Conservation (phyloP, 352 stramenopile genomes). For the Pythium sukuiense region DNA sequence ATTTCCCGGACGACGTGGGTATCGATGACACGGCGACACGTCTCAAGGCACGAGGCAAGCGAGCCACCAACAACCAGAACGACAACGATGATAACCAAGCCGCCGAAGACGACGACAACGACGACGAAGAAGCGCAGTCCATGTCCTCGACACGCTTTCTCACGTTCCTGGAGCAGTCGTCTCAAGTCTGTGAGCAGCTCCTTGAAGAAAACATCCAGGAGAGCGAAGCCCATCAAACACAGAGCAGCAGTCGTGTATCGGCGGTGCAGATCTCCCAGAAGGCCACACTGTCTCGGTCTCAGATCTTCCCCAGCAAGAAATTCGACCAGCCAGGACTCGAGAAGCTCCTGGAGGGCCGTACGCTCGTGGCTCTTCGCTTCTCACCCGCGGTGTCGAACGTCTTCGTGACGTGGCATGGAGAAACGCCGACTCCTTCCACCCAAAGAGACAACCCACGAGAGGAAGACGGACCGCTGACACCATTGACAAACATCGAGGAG, state of each 20-base stretch:
- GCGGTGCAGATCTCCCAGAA: constrained; percentile 12
- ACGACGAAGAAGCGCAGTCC: constrained; percentile 6
- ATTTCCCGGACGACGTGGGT: constrained; percentile 76
- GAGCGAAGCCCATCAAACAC: constrained; percentile 8
- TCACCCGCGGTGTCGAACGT: constrained; percentile 52
- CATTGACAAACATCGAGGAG: constrained; percentile 5
- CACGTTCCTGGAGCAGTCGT: constrained; percentile 57
- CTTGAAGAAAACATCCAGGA: constrained; percentile 52
- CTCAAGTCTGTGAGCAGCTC: constrained; percentile 58
- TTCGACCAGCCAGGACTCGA: constrained; percentile 36
- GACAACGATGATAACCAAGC: constrained; percentile 25
- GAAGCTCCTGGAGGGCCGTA: constrained; percentile 31
- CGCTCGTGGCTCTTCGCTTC: constrained; percentile 45
- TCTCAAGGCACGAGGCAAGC: constrained; percentile 4
- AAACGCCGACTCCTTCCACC: not conserved
- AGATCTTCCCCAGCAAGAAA: constrained; percentile 38
- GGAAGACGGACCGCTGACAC: not conserved
- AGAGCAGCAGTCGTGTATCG: constrained; percentile 7
- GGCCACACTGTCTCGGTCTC: constrained; percentile 22
- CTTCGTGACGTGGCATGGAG: constrained; percentile 43
- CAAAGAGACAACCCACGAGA: not conserved
- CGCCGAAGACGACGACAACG: constrained; percentile 4
- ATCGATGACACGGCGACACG: constrained; percentile 33
- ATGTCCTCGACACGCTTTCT: constrained; percentile 55
- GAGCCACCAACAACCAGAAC: constrained; percentile 19